Evolutionary conservation across 75 land plant genomes (phyloP), one percentile per base, ranked within the genome.

Genomic region (Ceratopteris richardii): DNA sequence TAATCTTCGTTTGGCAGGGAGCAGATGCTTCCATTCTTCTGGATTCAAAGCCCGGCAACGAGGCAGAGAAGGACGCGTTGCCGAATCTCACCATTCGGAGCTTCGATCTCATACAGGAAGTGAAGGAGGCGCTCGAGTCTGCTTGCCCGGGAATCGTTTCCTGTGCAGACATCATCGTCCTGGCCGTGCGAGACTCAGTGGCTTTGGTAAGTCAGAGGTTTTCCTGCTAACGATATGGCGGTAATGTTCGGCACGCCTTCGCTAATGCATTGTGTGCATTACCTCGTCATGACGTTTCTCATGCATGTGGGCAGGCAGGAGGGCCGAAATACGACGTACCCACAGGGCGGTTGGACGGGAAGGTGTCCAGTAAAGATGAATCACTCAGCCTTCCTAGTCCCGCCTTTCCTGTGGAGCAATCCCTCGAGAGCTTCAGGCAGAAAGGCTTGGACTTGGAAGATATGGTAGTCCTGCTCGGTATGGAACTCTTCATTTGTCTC

Each of bases 11-110:
- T n/a, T n/a, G n/a, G 37, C 41, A 74, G 77, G 77, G 77, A 0
- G 59, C 71, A 58, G 77, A 74, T 64, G 77, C 64, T 40, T 74
- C 77, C 0, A 42, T 74, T 16, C 67, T 74, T 2, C 43, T 74
- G 16, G 51, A 74, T 33, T 50, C 56, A 22, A 51, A 44, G 1
- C 67, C 42, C 0, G 57, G 61, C 16, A 37, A 68, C 22, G 31
- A 44, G 24, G 66, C 69, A 0, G 71, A 74, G 71, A 74, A 69
- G 51, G 60, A 39, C 17, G 71, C 71, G 0, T 50, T 65, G 13
- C 71, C 77, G 18, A 74, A 65, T 54, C 62, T 64, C 61, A 59
- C 60, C 13, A 57, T 74, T 22, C 18, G 77, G 25, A 67, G 71
- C 4, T 68, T 74, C n/a, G 67, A 64, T 17, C 14, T 74, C 24